Conservation (phyloP, 805 yeast genomes). For the Priceomyces haplophilus region DNA sequence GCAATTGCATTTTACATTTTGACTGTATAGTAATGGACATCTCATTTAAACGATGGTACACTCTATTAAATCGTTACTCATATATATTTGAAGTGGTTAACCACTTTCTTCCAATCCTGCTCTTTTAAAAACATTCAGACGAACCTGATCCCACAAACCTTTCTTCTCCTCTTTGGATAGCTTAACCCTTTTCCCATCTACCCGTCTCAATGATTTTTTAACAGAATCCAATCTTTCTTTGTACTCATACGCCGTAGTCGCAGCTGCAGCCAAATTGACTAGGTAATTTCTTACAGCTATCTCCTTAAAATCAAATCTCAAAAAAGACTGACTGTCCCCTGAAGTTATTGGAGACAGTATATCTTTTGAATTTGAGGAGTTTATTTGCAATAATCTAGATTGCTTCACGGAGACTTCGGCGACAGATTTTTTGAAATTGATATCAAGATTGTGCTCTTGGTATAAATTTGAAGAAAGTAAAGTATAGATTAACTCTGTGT, state of each 20-base stretch:
- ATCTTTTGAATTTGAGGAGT: constrained; percentile 19
- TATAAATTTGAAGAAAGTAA: constrained; percentile 44
- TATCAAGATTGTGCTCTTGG: constrained; percentile 47
- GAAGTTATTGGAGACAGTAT: constrained; percentile 27
- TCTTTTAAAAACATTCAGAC: constrained; percentile 50
- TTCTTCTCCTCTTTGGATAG: constrained; percentile 42
- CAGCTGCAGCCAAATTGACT: constrained; percentile 53
- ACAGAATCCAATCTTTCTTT: constrained; percentile 36
- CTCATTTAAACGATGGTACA: not conserved
- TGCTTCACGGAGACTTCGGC: constrained; percentile 51
- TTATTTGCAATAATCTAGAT: constrained; percentile 40
- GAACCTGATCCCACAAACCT: constrained; percentile 46
- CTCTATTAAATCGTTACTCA: constrained; percentile 1
- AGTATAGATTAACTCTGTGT: constrained; percentile 40
- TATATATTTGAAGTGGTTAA: not conserved
- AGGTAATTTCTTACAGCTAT: constrained; percentile 49
- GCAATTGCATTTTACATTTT: not conserved
- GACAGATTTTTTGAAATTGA: constrained; percentile 42
- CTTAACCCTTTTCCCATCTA: constrained; percentile 27
- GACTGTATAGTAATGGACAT: constrained; percentile 1
- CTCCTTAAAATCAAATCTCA: constrained; percentile 39
- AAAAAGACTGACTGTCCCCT: constrained; percentile 25
- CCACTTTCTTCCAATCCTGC: constrained; percentile 37
- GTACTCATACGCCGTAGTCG: constrained; percentile 52
- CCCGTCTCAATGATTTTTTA: constrained; percentile 23